A percentile compares a stretch with the other conserved stretches of the same genome.
Conservation (phyloP, 2,329 filamentous ascomycete species). For the Elsinoe necatrix region DNA sequence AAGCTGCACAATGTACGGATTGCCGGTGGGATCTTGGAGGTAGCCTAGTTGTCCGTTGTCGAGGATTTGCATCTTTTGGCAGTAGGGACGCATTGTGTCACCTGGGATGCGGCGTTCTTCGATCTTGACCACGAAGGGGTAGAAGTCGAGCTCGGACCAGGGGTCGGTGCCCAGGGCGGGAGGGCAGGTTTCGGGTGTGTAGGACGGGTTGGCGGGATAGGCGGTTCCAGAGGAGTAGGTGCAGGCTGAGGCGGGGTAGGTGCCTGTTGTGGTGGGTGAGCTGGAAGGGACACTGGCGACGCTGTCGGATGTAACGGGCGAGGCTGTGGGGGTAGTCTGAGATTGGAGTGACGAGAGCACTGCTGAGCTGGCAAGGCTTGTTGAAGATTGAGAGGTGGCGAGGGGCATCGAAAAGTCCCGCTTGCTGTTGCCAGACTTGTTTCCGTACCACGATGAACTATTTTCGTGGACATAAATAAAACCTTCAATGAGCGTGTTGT, state of each 20-base stretch:
- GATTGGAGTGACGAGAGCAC: constrained; percentile 15
- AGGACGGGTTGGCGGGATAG: constrained; percentile 5
- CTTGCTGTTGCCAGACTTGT: neutral
- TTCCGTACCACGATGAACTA: constrained; percentile 13
- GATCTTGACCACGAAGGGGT: constrained; percentile 54
- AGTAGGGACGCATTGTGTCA: constrained; percentile 47
- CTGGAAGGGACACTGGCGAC: neutral
- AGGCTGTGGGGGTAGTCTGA: neutral
- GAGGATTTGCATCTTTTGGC: constrained; percentile 55
- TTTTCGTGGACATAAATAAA: constrained; percentile 52
- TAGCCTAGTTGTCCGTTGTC: constrained; percentile 40
- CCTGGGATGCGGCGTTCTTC: constrained; percentile 51
- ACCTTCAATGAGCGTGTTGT: constrained; percentile 56
- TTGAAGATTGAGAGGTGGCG: neutral
- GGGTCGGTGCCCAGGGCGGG: constrained; percentile 19
- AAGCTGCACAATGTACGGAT: constrained; percentile 32
- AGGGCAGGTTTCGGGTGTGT: constrained; percentile 16
- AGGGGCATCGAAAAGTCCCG: neutral
- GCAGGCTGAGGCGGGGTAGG: constrained; percentile 4
- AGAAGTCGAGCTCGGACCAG: constrained; percentile 20
- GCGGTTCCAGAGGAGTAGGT: constrained; percentile 14
- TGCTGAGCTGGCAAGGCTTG: constrained; percentile 18
- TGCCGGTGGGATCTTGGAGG: constrained; percentile 28
- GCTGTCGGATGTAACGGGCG: neutral
- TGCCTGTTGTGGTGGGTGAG: constrained; percentile 1